Conservation (phyloP, 352 stramenopile species). For the Globisporangium lucens region DNA sequence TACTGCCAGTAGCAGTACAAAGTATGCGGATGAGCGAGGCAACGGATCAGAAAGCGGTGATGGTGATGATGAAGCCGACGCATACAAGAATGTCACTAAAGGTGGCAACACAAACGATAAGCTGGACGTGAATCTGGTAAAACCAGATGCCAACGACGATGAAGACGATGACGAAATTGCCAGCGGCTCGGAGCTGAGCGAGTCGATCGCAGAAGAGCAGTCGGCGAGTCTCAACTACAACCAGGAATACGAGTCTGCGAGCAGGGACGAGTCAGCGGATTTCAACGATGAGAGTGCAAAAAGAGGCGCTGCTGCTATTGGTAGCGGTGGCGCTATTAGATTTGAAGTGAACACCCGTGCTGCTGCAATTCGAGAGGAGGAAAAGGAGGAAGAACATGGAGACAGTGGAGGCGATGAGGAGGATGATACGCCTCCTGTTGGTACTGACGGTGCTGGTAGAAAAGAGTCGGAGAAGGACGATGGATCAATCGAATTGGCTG, state of each 20-base stretch:
- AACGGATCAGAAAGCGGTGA: not conserved
- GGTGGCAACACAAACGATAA: conserved; percentile 9
- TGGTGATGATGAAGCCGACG: not conserved
- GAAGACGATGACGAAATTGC: conserved; percentile 53
- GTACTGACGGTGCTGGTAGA: not conserved
- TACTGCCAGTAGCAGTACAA: not conserved
- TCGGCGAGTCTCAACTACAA: conserved; percentile 20
- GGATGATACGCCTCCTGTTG: not conserved
- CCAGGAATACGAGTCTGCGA: conserved; percentile 28
- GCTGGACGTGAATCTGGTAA: conserved; percentile 13
- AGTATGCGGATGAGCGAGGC: not conserved
- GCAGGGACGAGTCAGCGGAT: conserved; percentile 22
- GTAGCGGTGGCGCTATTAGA: not conserved
- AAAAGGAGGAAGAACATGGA: not conserved
- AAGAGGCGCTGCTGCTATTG: not conserved
- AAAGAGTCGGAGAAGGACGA: conserved; percentile 26
- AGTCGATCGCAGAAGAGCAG: conserved; percentile 43
- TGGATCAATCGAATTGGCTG: conserved; percentile 7
- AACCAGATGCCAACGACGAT: conserved; percentile 37
- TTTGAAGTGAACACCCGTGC: not conserved
- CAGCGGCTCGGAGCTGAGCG: conserved; percentile 54
- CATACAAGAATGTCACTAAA: not conserved
- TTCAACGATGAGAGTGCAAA: not conserved
- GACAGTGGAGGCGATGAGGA: conserved; percentile 19
- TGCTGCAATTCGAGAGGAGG: not conserved